Base-by-base conservation (phyloP, 2,329 filamentous ascomycete species). In the Paracamarosporium sp. region DNA sequence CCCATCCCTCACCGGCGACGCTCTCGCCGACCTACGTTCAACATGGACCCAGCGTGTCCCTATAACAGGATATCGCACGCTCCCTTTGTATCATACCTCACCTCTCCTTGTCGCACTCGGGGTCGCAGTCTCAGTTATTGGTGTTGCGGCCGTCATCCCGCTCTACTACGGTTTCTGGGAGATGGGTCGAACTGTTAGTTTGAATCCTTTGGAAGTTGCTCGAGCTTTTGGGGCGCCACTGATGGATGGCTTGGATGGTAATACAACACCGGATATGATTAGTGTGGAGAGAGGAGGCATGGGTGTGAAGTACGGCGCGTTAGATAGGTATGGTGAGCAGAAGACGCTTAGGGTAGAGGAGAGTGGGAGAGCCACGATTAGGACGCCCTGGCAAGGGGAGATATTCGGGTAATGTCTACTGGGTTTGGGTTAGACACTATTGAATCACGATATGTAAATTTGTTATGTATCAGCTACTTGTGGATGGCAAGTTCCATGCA, bases 131-230 rank as follows among this genome's bases (percentile, higher is more conserved):
- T 67, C 66, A 3, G 1, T 68, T 6, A 25, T 50, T 5, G 60
- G 61, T 36, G 58, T 69, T 24, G 33, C 59, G 4, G 62, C 62
- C 6, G 59, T 69, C 1, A 15, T 69, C 1, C 64, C 69, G 1
- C 53, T 70, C 8, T 73, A 69, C 41, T 30, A 55, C 31, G 67
- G 67, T 12, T 74, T 67, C 61, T 74, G 70, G 71, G 60, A 66
- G 3, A 60, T 76, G 2, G 72, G 71, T 1, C 57, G 72, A 1
- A 44, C 55, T 3, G 63, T 72, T 12, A 71, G 65, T 31, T 45
- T 76, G 45, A 71, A 70, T 57, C 72, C 71, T 6, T 55, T 76
- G 3, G 73, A 76, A 54, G 57, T 72, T 20, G 71, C 70, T 8
- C 60, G 65, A 20, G 72, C 72, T 4, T 76, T 75, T 57, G 69